Evolutionary conservation across 176 grass and related monocot species (phyloP).

Genomic region (Carex cristatella): DNA sequence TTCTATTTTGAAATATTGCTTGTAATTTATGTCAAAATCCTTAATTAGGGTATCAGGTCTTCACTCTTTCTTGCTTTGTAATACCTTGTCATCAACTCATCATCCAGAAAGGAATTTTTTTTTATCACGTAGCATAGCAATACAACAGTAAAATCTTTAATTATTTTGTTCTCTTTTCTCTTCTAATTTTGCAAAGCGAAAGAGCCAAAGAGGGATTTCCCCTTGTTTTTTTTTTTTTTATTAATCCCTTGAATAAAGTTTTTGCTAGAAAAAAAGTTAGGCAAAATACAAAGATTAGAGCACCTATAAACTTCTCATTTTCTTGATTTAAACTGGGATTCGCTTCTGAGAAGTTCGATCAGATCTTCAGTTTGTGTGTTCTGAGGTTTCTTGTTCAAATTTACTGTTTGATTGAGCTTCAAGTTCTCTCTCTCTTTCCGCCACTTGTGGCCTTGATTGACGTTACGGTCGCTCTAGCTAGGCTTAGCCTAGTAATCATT

Average conservation of each 20-base stretch:
- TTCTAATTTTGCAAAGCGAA: background rate
- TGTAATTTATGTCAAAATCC: background rate
- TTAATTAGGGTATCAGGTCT: slow-evolving; percentile 1
- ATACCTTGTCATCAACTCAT: too few species aligned
- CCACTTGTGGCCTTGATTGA: background rate
- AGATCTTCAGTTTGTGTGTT: background rate
- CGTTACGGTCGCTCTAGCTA: background rate
- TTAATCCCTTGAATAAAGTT: too few species aligned
- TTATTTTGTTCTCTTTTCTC: background rate
- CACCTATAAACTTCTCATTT: background rate
- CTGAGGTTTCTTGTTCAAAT: background rate
- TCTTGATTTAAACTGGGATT: background rate
- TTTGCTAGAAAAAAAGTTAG: background rate
- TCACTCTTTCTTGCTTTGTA: background rate
- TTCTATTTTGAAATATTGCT: background rate
- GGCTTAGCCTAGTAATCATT: background rate
- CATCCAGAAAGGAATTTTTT: too few species aligned
- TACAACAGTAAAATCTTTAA: too few species aligned
- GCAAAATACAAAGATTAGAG: background rate
- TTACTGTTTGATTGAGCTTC: slow-evolving; percentile 25
- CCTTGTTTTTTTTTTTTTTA: too few species aligned
- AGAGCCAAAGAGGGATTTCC: too few species aligned
- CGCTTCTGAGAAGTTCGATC: background rate
- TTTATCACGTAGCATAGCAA: too few species aligned
- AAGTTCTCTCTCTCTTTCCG: background rate